These are phyloP conservation scores for Penicillium sp. DNA, from an alignment of 2,329 filamentous ascomycete genomes.

Conservation along the genomic window DNA sequence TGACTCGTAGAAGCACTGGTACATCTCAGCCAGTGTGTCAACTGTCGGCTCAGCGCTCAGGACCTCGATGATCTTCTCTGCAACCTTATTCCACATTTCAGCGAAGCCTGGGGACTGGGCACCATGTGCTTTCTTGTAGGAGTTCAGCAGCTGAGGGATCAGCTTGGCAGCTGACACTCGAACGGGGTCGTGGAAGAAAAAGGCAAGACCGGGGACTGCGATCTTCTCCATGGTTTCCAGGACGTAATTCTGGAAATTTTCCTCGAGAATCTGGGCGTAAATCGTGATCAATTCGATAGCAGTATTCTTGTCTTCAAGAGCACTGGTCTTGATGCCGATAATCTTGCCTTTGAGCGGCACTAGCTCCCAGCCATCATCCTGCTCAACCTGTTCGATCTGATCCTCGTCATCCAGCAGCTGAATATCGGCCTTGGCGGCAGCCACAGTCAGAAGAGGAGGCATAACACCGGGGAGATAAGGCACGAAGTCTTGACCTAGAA, in stretches of 20 bases:
- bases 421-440: constrained; percentile 93
- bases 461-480: constrained; percentile 92
- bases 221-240: constrained; percentile 95
- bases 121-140: constrained; percentile 90
- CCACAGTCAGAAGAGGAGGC: constrained; percentile 86
- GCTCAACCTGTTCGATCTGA: constrained; percentile 85
- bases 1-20: constrained; percentile 98
- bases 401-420: constrained; percentile 94
- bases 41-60: constrained; percentile 91
- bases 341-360: constrained; percentile 96
- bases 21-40: constrained; percentile 97
- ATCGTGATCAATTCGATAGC: constrained; percentile 98
- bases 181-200: constrained; percentile 99
- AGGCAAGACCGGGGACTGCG: constrained; percentile 85
- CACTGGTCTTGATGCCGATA: constrained; percentile 96
- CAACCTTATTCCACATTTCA: constrained; percentile 79
- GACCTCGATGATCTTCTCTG: constrained; percentile 89
- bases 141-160: constrained; percentile 87
- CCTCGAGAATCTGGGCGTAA: constrained; percentile 94
- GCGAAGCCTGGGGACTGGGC: constrained; percentile 73
- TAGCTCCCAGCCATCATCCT: constrained; percentile 96
- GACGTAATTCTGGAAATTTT: constrained; percentile 86
- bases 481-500: constrained; percentile 84
- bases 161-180: constrained; percentile 92
- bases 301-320: constrained; percentile 97